Conservation (phyloP, 2,329 filamentous ascomycete species). For the Tothia fuscella region DNA sequence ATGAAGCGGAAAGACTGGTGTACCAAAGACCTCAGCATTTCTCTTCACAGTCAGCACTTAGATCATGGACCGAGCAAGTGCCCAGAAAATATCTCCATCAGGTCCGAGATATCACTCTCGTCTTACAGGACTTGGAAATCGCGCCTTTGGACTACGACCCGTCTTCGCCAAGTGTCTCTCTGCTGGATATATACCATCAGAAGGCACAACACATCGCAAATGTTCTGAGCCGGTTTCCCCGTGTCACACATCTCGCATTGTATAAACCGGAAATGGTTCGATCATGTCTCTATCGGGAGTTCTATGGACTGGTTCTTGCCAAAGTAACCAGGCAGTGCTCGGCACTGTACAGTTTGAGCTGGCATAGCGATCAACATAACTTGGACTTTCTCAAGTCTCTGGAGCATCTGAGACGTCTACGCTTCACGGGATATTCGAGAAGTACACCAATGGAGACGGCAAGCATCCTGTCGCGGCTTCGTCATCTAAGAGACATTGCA, state of each 20-base stretch:
- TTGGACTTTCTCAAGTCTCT: conserved; percentile 7
- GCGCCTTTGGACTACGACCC: background rate
- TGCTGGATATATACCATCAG: conserved; percentile 7
- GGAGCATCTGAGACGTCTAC: conserved; percentile 1
- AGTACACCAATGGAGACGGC: conserved; percentile 9
- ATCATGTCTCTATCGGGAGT: conserved; percentile 5
- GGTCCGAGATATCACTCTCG: background rate
- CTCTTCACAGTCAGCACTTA: conserved; percentile 4
- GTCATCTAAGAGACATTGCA: conserved; percentile 1
- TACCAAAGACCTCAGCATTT: conserved; percentile 1
- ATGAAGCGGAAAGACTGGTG: conserved; percentile 5
- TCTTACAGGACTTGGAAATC: conserved; percentile 5
- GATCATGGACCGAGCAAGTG: background rate
- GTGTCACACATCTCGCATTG: conserved; percentile 2
- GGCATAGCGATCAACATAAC: conserved; percentile 6
- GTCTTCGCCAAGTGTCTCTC: conserved; percentile 5
- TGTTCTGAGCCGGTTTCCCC: background rate
- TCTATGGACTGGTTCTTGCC: background rate
- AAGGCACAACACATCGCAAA: conserved; percentile 5
- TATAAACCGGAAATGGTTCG: conserved; percentile 1
- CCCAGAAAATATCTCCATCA: background rate
- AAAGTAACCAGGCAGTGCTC: background rate
- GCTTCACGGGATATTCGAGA: conserved; percentile 8
- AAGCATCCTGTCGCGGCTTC: conserved; percentile 1
- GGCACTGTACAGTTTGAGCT: background rate